Conservation (phyloP, 2,329 filamentous ascomycete species). For the Elsinoe fawcettii region DNA sequence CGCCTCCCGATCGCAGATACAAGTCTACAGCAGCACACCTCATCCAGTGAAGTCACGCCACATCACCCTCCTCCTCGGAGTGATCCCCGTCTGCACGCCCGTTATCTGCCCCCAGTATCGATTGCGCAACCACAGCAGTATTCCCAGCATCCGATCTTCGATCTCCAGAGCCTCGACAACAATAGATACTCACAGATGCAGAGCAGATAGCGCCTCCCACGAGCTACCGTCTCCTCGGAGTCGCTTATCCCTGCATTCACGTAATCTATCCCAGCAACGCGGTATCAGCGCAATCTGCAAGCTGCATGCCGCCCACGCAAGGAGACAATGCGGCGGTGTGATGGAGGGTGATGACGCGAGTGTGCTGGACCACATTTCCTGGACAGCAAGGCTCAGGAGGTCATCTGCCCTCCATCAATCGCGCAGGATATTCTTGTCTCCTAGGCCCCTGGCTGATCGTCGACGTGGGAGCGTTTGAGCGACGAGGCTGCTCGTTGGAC, state of each 20-base stretch:
- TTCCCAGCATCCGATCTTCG: background rate
- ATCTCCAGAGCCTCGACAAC: background rate
- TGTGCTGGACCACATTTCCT: background rate
- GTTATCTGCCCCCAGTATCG: background rate
- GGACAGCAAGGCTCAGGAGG: background rate
- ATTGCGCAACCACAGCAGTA: no score
- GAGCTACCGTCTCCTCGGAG: conserved; percentile 3
- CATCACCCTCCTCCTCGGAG: background rate
- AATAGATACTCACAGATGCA: background rate
- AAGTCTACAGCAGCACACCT: no score
- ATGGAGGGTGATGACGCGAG: background rate
- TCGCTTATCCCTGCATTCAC: background rate
- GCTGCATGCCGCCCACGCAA: background rate
- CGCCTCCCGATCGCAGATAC: no score
- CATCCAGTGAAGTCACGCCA: background rate
- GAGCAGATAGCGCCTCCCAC: background rate
- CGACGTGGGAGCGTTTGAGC: background rate
- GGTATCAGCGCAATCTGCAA: background rate
- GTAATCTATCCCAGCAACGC: conserved; percentile 8
- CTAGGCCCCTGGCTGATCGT: background rate
- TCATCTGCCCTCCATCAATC: conserved; percentile 1
- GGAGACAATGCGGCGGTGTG: background rate
- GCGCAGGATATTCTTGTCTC: background rate
- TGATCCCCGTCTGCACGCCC: background rate
- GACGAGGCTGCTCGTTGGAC: background rate